Base-by-base conservation (phyloP, 441 rosid species). In the Francoa sonchifolia region DNA sequence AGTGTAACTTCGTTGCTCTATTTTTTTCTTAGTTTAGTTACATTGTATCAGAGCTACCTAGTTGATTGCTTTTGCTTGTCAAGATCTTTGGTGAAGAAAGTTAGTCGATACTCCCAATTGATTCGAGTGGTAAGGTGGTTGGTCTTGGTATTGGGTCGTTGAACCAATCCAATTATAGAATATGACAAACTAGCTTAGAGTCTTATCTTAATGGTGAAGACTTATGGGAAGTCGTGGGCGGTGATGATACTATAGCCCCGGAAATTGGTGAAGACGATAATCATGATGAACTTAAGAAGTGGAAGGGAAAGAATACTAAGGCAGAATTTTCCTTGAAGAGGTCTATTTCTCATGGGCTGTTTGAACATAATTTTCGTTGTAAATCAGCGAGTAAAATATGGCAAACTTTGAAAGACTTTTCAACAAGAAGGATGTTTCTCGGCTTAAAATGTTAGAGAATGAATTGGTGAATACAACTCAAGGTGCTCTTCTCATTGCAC, bases 161-260 rank as follows among this genome's bases (percentile, higher is more conserved):
- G 1, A 27, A 42, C 11, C 20, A 27, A 6, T 28, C 35, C 20
- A 26, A 42, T 15, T 42, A 42, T 13, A 1, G 1, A 0, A 42
- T 25, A 8, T 42, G 47, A 34, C 26, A 26, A 21, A 5, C 47
- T 1, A 2, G 1, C 9, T 26, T 42, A 34, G 35, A 42, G 47
- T 42, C 47, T 4, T 42, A 42, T 26, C 30, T 42, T 9, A 2
- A 26, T 10, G 20, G 35, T 12, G 33, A 43, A 17, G 36, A 28
- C 13, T 43, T 47, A 1, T 33, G 42, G 8, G 32, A 35, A 7
- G 28, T 37, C 4, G 18, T 28, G 25, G 25, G 33, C n/a, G 35
- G 16, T 1, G 38, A 33, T 18, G 12, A 0, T 3, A 8, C 20
- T 3, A 20, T 12, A 1, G 22, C 48, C n/a, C n/a, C n/a, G n/a